Conservation (phyloP, 2,329 filamentous ascomycete genomes). For the Basipetospora chlamydospora region DNA sequence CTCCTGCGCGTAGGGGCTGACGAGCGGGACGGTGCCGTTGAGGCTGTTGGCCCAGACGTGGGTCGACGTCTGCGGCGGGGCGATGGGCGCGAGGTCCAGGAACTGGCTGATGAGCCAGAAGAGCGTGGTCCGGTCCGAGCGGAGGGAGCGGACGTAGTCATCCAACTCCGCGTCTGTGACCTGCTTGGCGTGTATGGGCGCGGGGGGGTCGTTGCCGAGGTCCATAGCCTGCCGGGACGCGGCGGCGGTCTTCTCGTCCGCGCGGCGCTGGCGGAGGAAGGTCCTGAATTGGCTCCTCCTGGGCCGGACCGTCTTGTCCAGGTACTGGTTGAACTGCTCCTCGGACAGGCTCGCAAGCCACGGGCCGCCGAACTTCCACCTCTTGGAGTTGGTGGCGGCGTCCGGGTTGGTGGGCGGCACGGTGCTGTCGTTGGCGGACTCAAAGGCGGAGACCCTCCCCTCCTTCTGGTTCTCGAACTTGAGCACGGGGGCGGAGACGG, state of each 20-base stretch:
- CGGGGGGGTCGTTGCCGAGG: slow-evolving; percentile 17
- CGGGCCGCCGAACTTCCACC: slow-evolving; percentile 54
- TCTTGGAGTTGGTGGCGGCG: slow-evolving; percentile 24
- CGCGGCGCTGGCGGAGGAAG: slow-evolving; percentile 35
- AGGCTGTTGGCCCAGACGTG: slow-evolving; percentile 14
- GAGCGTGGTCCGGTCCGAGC: slow-evolving; percentile 31
- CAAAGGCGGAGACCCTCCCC: slow-evolving; percentile 31
- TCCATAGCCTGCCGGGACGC: slow-evolving; percentile 24
- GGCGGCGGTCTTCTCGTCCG: slow-evolving; percentile 27
- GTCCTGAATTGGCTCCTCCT: slow-evolving; percentile 39
- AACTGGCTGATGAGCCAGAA: slow-evolving; percentile 43
- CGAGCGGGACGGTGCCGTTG: neutral
- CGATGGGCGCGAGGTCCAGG: slow-evolving; percentile 44
- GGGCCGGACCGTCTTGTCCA: slow-evolving; percentile 37
- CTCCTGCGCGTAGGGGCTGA: slow-evolving; percentile 31
- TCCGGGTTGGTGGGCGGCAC: slow-evolving; percentile 18
- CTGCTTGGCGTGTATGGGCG: slow-evolving; percentile 17
- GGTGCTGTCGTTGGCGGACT: slow-evolving; percentile 41
- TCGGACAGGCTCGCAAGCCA: slow-evolving; percentile 50
- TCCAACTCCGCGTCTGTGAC: slow-evolving; percentile 37
- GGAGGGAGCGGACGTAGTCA: slow-evolving; percentile 36
- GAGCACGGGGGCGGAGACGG: slow-evolving; percentile 41
- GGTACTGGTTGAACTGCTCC: slow-evolving; percentile 42
- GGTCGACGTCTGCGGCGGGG: slow-evolving; percentile 13
- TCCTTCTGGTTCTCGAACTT: slow-evolving; percentile 8